Percentiles rank a stretch among this genome's conserved stretches.
phyloP scores from a whole-genome alignment of 441 rosid species.

The Flueggea neowawraea region DNA sequence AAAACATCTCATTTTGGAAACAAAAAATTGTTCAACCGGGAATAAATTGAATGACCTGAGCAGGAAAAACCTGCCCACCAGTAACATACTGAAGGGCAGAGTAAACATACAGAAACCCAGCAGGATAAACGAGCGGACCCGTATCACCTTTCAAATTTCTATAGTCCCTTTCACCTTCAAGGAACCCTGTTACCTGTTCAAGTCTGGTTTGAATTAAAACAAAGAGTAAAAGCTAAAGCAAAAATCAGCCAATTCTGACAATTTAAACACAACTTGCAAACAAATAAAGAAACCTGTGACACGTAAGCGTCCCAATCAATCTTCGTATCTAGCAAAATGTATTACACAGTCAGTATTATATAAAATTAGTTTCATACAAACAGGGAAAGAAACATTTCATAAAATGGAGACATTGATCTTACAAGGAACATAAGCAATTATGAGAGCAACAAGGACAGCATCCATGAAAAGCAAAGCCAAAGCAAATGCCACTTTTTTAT shows the following conservation, averaged over 20 bases:
- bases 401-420: slow-evolving; percentile 19
- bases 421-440: slow-evolving; percentile 84
- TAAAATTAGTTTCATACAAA: no score
- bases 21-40: neutral
- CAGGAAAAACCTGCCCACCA: slow-evolving; percentile 66
- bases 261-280: neutral
- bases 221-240: neutral
- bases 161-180: slow-evolving; percentile 90
- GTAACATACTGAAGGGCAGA: slow-evolving; percentile 72
- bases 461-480: slow-evolving; percentile 45
- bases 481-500: slow-evolving; percentile 41
- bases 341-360: neutral
- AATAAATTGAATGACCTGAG: slow-evolving; percentile 55
- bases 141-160: slow-evolving; percentile 86
- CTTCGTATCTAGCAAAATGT: slow-evolving; percentile 66
- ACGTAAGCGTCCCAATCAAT: slow-evolving; percentile 99
- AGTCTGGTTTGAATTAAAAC: slow-evolving; percentile 6
- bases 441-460: slow-evolving; percentile 62
- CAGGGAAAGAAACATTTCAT: neutral
- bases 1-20: neutral
- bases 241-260: neutral
- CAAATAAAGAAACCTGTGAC: slow-evolving; percentile 56
- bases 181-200: slow-evolving; percentile 77
- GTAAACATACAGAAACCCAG: slow-evolving; percentile 91
- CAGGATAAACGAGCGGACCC: slow-evolving; percentile 94